Evolutionary conservation across 257 asterid genomes (phyloP).

Genomic region (Leonotis leonurus): DNA sequence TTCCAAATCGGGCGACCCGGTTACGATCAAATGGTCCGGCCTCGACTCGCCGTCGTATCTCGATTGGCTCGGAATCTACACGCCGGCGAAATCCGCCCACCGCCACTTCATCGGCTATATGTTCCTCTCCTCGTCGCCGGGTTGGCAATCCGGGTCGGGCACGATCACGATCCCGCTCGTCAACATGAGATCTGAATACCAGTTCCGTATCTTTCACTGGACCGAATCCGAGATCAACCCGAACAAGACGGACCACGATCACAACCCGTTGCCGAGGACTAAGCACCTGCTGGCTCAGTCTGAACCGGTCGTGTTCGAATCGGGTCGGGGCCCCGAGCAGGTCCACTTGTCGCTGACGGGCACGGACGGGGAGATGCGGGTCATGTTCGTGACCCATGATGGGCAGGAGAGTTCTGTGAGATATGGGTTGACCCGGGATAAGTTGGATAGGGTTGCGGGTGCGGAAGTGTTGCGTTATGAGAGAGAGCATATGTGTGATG

Average conservation of each 20-base stretch:
- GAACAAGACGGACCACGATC: slow-evolving; percentile 61
- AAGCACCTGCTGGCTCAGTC: slow-evolving; percentile 62
- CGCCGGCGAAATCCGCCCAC: slow-evolving; percentile 58
- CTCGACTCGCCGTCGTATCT: slow-evolving; percentile 54
- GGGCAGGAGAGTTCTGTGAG: slow-evolving; percentile 56
- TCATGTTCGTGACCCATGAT: slow-evolving; percentile 82
- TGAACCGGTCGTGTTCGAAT: slow-evolving; percentile 38
- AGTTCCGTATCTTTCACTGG: slow-evolving; percentile 88
- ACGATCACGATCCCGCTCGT: slow-evolving; percentile 56
- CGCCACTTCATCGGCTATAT: slow-evolving; percentile 62
- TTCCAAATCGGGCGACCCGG: slow-evolving; percentile 54
- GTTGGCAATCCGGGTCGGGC: slow-evolving; percentile 81
- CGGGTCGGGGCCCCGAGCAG: slow-evolving; percentile 81
- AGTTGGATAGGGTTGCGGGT: slow-evolving; percentile 35
- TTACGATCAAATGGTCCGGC: slow-evolving; percentile 71
- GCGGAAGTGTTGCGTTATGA: slow-evolving; percentile 58
- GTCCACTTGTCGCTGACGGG: slow-evolving; percentile 78
- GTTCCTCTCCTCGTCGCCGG: slow-evolving; percentile 60
- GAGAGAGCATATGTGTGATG: slow-evolving; percentile 81
- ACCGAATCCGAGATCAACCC: slow-evolving; percentile 55
- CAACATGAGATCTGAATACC: slow-evolving; percentile 66
- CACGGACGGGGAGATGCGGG: slow-evolving; percentile 79
- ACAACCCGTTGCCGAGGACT: slow-evolving; percentile 80
- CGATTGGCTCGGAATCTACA: slow-evolving; percentile 86
- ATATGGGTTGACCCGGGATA: slow-evolving; percentile 45